Base-by-base conservation (phyloP, 2,329 filamentous ascomycete genomes). In the Colletotrichum musae region DNA sequence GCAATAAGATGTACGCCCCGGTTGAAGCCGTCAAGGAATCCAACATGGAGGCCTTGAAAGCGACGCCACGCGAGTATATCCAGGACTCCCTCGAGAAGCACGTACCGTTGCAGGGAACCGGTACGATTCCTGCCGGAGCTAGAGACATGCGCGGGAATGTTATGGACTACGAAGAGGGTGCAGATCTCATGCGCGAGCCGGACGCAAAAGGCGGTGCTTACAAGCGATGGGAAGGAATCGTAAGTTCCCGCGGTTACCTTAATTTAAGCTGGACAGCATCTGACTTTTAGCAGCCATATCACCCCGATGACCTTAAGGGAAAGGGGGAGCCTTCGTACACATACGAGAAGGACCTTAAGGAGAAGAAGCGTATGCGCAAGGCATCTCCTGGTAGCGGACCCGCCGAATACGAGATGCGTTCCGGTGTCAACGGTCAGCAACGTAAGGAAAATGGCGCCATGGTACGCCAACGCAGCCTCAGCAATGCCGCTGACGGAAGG, bases 131-230 rank as follows among this genome's bases (percentile, higher is more conserved):
- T 1, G 90, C 92, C 0, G 94, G 95, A 24, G 81, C 87, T 73
- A 80, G 81, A 1, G 94, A 97, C 77, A 81, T 87, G 18, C 85
- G 88, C 64, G 95, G 95, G 3, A 86, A 89, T 61, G 82, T 87
- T 12, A 93, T 97, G 84, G 73, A 91, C 32, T 98, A 98, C 75
- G 85, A 94, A 75, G 94, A 98, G 76, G 94, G 94, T n/a, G 87
- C 91, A 2, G 94, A 97, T 75, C 84, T 97, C 77, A 94, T 95
- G 92, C 86, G 91, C 58, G 93, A 95, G 75, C 80, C 82, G 0
- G 89, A 92, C 70, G 88, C 89, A 3, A 77, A 82, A 0, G 93
- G 93, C 16, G 93, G 91, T n/a, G 86, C 92, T 15, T 97, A 96
- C 77, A 92, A 90, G 81, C 88, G 93, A 54, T 95, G 90, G 84